Evolutionary conservation across 768 basidiomycete species (phyloP).

Genomic region (Rhodotorula kratochvilovae): DNA sequence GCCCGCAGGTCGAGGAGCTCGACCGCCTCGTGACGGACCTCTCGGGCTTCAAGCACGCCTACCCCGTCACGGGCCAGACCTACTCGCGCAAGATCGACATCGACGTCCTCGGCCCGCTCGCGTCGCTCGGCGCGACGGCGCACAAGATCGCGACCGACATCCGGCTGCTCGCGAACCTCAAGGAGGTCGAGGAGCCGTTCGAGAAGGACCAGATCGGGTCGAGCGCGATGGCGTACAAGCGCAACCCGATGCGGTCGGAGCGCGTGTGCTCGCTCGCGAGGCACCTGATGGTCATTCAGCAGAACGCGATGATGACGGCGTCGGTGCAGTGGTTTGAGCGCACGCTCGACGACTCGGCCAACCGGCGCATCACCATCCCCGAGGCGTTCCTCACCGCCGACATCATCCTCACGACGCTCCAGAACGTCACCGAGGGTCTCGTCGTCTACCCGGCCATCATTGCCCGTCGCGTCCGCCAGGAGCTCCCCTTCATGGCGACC

Average conservation of each 20-base stretch:
- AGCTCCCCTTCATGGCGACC: conserved; percentile 99
- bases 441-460: conserved; percentile 99
- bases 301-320: conserved; percentile 91
- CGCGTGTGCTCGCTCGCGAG: conserved; percentile 93
- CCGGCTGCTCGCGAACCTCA: conserved; percentile 85
- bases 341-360: conserved; percentile 97
- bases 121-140: conserved; percentile 82
- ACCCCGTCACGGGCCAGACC: conserved; percentile 97
- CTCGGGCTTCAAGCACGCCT: conserved; percentile 86
- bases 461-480: conserved; percentile 80
- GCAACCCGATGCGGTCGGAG: conserved; percentile 98
- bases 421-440: conserved; percentile 95
- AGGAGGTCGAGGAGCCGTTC: conserved; percentile 99
- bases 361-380: conserved; percentile 90
- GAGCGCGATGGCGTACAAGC: conserved; percentile 92
- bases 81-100: conserved; percentile 97
- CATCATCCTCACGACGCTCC: conserved; percentile 88
- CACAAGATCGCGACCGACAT: conserved; percentile 98
- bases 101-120: conserved; percentile 83
- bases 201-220: conserved; percentile 97
- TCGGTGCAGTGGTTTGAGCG: conserved; percentile 98
- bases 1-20: conserved; percentile 69
- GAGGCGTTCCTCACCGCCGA: conserved; percentile 97
- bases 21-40: conserved; percentile 84
- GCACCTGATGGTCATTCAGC: conserved; percentile 91